These are phyloP conservation scores for Solanum gandarillasii DNA, from an alignment of 257 asterid species.

Conservation along the genomic window DNA sequence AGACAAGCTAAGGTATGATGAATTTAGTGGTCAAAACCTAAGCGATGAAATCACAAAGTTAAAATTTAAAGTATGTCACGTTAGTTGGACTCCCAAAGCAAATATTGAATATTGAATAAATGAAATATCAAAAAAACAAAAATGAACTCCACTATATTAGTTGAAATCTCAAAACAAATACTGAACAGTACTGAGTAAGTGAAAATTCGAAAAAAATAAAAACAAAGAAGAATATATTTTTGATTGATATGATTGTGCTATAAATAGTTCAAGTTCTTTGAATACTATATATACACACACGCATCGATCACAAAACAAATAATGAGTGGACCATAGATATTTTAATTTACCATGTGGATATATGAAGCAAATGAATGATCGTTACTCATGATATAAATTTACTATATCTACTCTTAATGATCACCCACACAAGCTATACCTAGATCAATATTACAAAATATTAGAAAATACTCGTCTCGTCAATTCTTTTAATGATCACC, in stretches of 20 bases:
- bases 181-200: not conserved
- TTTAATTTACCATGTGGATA: conserved; percentile 27
- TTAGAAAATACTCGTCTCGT: not conserved
- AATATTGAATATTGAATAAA: not conserved
- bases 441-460: not conserved
- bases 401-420: not conserved
- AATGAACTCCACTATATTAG: not conserved
- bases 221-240: too few relatives aligned
- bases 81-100: not conserved
- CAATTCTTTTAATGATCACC: not conserved
- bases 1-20: not conserved
- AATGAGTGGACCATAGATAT: not conserved
- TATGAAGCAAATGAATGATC: conserved; percentile 30
- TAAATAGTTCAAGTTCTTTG: not conserved
- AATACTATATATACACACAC: too few relatives aligned
- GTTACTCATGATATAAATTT: conserved; percentile 1
- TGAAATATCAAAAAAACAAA: not conserved
- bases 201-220: not conserved
- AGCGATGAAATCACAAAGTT: not conserved
- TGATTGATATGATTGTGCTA: not conserved
- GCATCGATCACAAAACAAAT: not conserved
- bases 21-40: not conserved
- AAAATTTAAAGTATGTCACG: not conserved
- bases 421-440: not conserved
- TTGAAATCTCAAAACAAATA: not conserved